A percentile compares a stretch with the other conserved stretches of the same genome.
Evolutionary conservation across 257 asterid genomes (phyloP).

Genomic region (Marsdenia floribunda): DNA sequence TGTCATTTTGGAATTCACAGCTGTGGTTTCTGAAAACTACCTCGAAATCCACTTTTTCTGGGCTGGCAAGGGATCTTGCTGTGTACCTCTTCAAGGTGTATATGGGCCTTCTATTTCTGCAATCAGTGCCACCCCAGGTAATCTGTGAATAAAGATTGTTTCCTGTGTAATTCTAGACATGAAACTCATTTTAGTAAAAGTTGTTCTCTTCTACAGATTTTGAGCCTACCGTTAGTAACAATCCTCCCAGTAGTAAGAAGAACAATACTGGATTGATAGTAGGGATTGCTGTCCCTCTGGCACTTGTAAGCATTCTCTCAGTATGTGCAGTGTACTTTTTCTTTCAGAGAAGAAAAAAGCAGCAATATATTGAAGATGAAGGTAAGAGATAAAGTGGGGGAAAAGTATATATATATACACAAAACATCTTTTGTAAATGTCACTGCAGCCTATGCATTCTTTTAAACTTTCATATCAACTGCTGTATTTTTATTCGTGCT

Average conservation of each 20-base stretch:
- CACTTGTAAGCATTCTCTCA: constrained; percentile 31
- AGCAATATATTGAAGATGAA: constrained; percentile 39
- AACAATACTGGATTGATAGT: constrained; percentile 50
- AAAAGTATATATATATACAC: neutral
- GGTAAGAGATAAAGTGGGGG: constrained; percentile 26
- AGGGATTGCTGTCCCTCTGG: constrained; percentile 51
- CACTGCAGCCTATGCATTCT: constrained; percentile 8
- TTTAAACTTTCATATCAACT: neutral
- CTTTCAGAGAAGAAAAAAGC: constrained; percentile 39
- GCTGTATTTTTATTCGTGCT: neutral
- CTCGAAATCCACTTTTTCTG: constrained; percentile 80
- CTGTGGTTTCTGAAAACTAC: constrained; percentile 51
- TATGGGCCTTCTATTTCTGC: constrained; percentile 81
- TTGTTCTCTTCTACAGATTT: constrained; percentile 42
- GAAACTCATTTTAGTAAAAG: neutral
- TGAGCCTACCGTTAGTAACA: constrained; percentile 44
- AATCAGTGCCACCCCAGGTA: constrained; percentile 71
- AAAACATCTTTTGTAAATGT: neutral
- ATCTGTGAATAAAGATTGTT: constrained; percentile 5
- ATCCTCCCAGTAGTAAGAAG: constrained; percentile 36
- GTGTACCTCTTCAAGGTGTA: constrained; percentile 59
- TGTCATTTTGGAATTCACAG: constrained; percentile 35
- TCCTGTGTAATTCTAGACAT: neutral
- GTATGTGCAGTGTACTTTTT: constrained; percentile 29
- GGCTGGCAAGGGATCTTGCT: constrained; percentile 92